Evolutionary conservation across 1,284 basidiomycete genomes (phyloP).

Genomic region (Grifola frondosa): DNA sequence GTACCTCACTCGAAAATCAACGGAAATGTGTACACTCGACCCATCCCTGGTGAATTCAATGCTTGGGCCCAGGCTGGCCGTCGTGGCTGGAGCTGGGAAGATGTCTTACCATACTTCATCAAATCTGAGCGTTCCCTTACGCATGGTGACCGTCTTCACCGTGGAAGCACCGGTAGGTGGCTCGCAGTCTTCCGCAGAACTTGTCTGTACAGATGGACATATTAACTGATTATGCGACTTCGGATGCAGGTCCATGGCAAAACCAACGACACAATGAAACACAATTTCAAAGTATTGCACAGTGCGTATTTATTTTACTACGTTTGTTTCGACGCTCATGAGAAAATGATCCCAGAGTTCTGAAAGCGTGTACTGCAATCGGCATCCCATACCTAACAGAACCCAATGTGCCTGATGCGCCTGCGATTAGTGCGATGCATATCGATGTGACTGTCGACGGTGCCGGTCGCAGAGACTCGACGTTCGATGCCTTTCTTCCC

Average conservation of each 20-base stretch:
- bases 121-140: slow-evolving; percentile 31
- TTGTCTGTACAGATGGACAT: too few species aligned
- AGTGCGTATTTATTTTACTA: background rate
- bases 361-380: slow-evolving; percentile 15
- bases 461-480: slow-evolving; percentile 23
- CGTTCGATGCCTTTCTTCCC: slow-evolving; percentile 31
- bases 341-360: too few species aligned
- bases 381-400: slow-evolving; percentile 28
- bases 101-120: slow-evolving; percentile 37
- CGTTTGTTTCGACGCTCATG: background rate
- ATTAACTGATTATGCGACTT: background rate
- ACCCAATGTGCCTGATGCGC: slow-evolving; percentile 27
- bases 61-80: slow-evolving; percentile 35
- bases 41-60: slow-evolving; percentile 37
- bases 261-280: slow-evolving; percentile 6
- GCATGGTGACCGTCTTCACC: slow-evolving; percentile 6
- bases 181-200: background rate
- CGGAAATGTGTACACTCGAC: slow-evolving; percentile 38
- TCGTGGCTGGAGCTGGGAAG: slow-evolving; percentile 38
- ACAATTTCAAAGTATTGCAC: slow-evolving; percentile 3
- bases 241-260: slow-evolving; percentile 9
- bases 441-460: slow-evolving; percentile 27
- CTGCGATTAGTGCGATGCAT: slow-evolving; percentile 22
- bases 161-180: slow-evolving; percentile 18
- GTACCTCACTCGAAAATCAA: slow-evolving; percentile 46